phyloP scores from a whole-genome alignment of 345 rosid genomes.

The Aquilaria sinensis region DNA sequence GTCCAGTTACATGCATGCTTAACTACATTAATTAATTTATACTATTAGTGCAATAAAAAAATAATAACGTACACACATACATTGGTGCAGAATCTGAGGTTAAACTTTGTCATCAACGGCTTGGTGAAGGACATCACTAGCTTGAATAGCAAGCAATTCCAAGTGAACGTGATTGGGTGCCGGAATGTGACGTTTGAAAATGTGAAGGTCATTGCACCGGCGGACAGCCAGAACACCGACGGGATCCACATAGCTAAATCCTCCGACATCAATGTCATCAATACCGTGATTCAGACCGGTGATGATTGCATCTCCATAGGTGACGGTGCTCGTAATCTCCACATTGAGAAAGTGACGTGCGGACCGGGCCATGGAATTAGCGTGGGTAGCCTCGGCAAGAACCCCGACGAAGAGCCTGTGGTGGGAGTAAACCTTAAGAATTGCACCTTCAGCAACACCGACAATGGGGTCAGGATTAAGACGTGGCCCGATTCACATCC shows the following conservation, averaged over 20 bases:
- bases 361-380: conserved; percentile 79
- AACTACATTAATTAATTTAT: too few species aligned
- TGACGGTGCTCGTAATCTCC: conserved; percentile 33
- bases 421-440: conserved; percentile 19
- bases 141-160: conserved; percentile 48
- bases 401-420: conserved; percentile 26
- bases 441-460: conserved; percentile 29
- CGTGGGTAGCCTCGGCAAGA: conserved; percentile 52
- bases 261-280: conserved; percentile 20
- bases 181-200: conserved; percentile 29
- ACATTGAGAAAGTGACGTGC: conserved; percentile 27
- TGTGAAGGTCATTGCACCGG: conserved; percentile 33
- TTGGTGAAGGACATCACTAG: conserved; percentile 26
- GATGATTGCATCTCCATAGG: conserved; percentile 64
- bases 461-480: conserved; percentile 53
- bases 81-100: conserved; percentile 33
- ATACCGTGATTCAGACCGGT: conserved; percentile 41
- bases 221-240: conserved; percentile 50
- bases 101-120: conserved; percentile 28
- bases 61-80: too few species aligned
- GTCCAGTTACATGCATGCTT: too few species aligned
- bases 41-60: too few species aligned
- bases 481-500: conserved; percentile 42
- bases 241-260: conserved; percentile 63
- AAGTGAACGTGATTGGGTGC: conserved; percentile 37